Evolutionary conservation across 441 rosid species (phyloP).

Genomic region (Gossypium davidsonii): DNA sequence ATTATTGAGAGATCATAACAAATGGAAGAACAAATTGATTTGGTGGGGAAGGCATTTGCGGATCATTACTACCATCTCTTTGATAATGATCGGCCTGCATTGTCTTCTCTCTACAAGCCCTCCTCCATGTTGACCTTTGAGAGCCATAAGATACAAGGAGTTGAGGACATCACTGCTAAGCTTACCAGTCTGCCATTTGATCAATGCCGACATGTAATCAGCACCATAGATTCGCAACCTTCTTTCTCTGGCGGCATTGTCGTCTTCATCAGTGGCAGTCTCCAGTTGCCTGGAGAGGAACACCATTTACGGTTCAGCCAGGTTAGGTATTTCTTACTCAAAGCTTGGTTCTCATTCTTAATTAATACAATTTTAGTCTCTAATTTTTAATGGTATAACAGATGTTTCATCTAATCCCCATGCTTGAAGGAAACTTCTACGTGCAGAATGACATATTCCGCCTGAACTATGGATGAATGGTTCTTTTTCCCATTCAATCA

Average conservation of each 20-base stretch:
- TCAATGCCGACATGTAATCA: conserved; percentile 52
- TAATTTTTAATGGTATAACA: conserved; percentile 25
- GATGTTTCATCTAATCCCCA: conserved; percentile 76
- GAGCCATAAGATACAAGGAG: conserved; percentile 56
- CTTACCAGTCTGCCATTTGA: conserved; percentile 59
- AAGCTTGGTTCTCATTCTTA: background rate
- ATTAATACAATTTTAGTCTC: background rate
- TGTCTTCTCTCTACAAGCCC: conserved; percentile 52
- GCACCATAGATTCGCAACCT: conserved; percentile 76
- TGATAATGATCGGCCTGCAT: conserved; percentile 49
- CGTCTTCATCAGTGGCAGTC: conserved; percentile 75
- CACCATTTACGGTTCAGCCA: conserved; percentile 72
- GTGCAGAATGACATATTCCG: conserved; percentile 87
- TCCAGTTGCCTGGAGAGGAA: conserved; percentile 66
- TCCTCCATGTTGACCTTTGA: conserved; percentile 74
- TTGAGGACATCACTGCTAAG: conserved; percentile 48
- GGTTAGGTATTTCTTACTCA: conserved; percentile 31
- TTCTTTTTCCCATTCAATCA: background rate
- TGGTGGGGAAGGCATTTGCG: conserved; percentile 71
- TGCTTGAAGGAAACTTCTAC: conserved; percentile 47
- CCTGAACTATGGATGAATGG: conserved; percentile 60
- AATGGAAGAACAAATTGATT: conserved; percentile 61
- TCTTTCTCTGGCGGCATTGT: conserved; percentile 56
- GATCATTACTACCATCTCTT: conserved; percentile 71
- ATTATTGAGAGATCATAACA: background rate